A percentile compares a stretch with the other conserved stretches of the same genome.
Conservation (phyloP, 2,329 filamentous ascomycete genomes). For the Cadophora sp. region DNA sequence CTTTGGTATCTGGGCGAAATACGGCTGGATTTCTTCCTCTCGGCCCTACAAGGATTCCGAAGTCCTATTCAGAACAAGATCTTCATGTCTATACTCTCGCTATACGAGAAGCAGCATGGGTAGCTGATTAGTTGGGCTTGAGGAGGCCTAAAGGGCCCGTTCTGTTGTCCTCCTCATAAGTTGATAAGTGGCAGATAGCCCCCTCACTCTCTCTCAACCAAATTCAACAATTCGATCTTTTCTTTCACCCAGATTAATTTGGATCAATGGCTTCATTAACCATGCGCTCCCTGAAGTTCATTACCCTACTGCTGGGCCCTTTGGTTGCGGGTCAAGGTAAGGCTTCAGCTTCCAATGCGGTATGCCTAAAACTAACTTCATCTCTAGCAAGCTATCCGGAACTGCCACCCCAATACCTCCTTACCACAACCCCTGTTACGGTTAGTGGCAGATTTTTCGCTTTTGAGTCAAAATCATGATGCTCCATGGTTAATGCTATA, state of each 20-base stretch:
- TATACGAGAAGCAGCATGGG: conserved; percentile 4
- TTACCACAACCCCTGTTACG: conserved; percentile 5
- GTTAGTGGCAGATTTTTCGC: not conserved
- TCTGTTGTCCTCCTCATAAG: not conserved
- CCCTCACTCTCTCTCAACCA: conserved; percentile 14
- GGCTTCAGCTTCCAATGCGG: not conserved
- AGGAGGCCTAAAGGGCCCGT: not conserved
- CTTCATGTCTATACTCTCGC: not conserved
- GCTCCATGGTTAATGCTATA: not conserved
- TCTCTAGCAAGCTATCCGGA: conserved; percentile 11
- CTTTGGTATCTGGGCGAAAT: not conserved
- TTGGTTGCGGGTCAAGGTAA: conserved; percentile 12
- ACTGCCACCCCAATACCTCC: conserved; percentile 9
- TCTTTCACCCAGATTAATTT: conserved; percentile 1
- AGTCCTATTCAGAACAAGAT: not conserved
- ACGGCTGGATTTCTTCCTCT: not conserved
- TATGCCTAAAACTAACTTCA: conserved; percentile 6
- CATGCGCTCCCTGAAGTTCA: not conserved
- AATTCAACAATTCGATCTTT: not conserved
- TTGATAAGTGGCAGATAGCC: conserved; percentile 9
- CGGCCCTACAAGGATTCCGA: not conserved
- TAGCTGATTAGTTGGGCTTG: not conserved
- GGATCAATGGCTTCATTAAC: conserved; percentile 1
- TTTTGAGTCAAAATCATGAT: not conserved
- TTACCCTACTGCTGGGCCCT: not conserved